Percentiles rank a stretch among this genome's conserved stretches.
phyloP scores from a whole-genome alignment of 345 rosid genomes.

The Lagerstroemia speciosa region DNA sequence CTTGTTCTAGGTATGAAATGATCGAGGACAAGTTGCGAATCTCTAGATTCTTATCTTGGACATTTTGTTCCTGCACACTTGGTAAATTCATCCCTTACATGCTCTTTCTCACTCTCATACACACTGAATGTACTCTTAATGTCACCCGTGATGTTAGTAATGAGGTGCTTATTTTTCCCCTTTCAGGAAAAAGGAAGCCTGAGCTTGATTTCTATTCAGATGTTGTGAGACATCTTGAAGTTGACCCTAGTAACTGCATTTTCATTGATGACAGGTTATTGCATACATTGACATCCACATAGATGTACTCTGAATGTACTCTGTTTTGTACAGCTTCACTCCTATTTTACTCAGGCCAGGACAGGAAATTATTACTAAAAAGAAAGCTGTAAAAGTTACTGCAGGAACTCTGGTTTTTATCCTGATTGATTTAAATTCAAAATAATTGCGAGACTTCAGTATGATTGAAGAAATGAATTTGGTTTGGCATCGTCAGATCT shows the following conservation, averaged over 20 bases:
- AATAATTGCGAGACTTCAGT: not conserved
- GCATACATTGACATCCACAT: not conserved
- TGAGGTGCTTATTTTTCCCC: constrained; percentile 4
- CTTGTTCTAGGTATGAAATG: constrained; percentile 46
- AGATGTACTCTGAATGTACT: too few relatives aligned
- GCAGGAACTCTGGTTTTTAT: not conserved
- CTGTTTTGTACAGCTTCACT: not conserved
- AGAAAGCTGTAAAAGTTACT: not conserved
- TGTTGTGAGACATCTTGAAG: constrained; percentile 48
- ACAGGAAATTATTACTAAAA: not conserved
- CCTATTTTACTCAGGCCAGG: not conserved
- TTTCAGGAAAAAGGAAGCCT: constrained; percentile 88
- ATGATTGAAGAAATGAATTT: not conserved
- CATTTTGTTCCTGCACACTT: constrained; percentile 64
- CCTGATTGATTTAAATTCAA: not conserved
- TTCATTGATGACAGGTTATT: constrained; percentile 80
- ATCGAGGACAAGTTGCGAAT: constrained; percentile 70
- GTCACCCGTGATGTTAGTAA: not conserved
- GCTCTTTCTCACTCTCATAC: not conserved
- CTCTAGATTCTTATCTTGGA: constrained; percentile 80
- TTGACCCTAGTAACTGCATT: constrained; percentile 63
- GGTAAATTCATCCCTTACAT: constrained; percentile 32
- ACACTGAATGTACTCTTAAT: not conserved
- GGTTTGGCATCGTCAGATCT: not conserved
- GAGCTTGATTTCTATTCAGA: constrained; percentile 60